These are phyloP conservation scores for Sugiyamaella boreocaroliniensis DNA, from an alignment of 805 yeast genomes.

Conservation along the genomic window DNA sequence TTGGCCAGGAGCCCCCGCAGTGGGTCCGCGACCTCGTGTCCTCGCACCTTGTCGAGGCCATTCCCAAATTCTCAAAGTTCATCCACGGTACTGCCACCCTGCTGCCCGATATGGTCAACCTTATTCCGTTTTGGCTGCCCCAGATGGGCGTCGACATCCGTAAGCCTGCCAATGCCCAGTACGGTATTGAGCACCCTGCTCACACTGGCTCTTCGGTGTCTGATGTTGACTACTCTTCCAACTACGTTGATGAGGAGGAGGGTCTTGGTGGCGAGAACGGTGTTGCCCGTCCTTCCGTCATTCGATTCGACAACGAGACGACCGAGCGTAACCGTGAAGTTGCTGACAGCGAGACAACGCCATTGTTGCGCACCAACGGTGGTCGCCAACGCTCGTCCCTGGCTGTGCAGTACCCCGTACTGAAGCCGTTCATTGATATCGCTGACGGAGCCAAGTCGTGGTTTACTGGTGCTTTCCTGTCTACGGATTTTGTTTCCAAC, in stretches of 20 bases:
- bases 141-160: constrained; percentile 95
- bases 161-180: constrained; percentile 65
- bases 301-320: constrained; percentile 18
- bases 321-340: constrained; percentile 15
- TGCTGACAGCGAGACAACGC: constrained; percentile 16
- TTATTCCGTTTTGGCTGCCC: constrained; percentile 95
- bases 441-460: constrained; percentile 11
- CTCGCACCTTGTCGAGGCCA: constrained; percentile 94
- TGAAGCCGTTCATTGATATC: constrained; percentile 5
- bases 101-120: constrained; percentile 71
- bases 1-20: constrained; percentile 97
- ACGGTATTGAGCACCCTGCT: constrained; percentile 54
- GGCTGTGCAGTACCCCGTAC: constrained; percentile 2
- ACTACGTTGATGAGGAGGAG: constrained; percentile 7
- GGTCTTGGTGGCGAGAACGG: constrained; percentile 3
- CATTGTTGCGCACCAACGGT: constrained; percentile 6
- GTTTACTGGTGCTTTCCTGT: constrained; percentile 29
- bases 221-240: constrained; percentile 24
- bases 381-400: constrained; percentile 1
- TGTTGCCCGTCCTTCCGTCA: constrained; percentile 5
- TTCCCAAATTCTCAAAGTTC: constrained; percentile 94
- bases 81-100: constrained; percentile 95
- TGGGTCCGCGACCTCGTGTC: constrained; percentile 93
- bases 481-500: constrained; percentile 44
- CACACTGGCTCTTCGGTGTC: constrained; percentile 19